Percentiles rank a stretch among this genome's conserved stretches.
These are phyloP conservation scores for Polytrichum formosum DNA, from an alignment of 225 moss, liverwort and hornwort species.

Conservation along the genomic window DNA sequence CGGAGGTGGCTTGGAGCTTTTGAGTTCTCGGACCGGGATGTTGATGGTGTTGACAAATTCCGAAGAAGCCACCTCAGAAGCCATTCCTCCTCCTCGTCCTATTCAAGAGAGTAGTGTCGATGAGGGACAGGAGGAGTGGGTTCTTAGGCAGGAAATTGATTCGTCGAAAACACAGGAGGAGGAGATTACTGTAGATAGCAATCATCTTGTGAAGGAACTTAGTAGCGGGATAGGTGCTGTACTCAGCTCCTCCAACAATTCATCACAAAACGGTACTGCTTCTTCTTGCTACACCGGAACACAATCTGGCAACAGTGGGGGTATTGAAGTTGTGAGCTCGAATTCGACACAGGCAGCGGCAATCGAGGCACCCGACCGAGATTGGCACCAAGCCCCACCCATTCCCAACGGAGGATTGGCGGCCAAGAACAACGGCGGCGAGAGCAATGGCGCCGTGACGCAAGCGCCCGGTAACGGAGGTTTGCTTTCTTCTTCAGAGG, in stretches of 20 bases:
- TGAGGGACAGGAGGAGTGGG: background rate
- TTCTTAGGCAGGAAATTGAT: background rate
- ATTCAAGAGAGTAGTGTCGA: background rate
- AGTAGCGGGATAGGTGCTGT: too few species aligned
- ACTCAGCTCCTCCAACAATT: too few species aligned
- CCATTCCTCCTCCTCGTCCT: background rate
- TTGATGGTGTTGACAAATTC: too few species aligned
- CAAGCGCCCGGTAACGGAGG: slow-evolving; percentile 14
- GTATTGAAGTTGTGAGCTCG: background rate
- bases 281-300: background rate
- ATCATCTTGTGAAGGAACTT: too few species aligned
- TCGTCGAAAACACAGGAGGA: background rate
- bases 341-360: background rate
- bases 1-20: background rate
- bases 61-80: too few species aligned
- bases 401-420: too few species aligned
- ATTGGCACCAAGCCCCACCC: background rate
- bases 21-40: background rate
- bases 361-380: background rate
- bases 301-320: background rate
- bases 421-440: background rate
- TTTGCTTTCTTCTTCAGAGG: slow-evolving; percentile 15
- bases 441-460: background rate
- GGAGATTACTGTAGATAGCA: too few species aligned
- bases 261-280: background rate